These are phyloP conservation scores for Xylaria multiplex DNA, from an alignment of 2,329 filamentous ascomycete genomes.

Conservation along the genomic window DNA sequence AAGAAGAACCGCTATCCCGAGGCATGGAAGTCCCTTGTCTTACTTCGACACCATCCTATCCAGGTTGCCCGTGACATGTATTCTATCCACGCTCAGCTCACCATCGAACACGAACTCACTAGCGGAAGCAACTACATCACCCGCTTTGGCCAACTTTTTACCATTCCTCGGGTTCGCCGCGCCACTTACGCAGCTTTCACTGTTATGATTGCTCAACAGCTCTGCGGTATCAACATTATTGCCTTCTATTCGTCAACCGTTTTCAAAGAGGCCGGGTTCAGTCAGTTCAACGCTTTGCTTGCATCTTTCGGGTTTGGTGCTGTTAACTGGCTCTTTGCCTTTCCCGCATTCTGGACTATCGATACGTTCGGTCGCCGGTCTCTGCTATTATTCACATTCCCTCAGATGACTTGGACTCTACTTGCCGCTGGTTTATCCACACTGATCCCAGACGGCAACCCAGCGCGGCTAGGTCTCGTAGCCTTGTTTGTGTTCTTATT, in stretches of 20 bases:
- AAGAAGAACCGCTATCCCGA: conserved; percentile 71
- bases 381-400: conserved; percentile 72
- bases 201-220: conserved; percentile 83
- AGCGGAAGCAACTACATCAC: conserved; percentile 65
- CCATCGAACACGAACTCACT: conserved; percentile 65
- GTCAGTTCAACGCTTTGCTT: conserved; percentile 64
- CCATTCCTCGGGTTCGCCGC: conserved; percentile 73
- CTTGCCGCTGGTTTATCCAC: conserved; percentile 70
- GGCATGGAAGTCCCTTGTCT: conserved; percentile 66
- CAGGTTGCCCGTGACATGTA: conserved; percentile 71
- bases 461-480: conserved; percentile 56
- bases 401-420: conserved; percentile 74
- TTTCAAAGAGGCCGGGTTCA: conserved; percentile 67
- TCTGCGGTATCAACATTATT: conserved; percentile 78
- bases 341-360: conserved; percentile 72
- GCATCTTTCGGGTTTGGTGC: conserved; percentile 73
- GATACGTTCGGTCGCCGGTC: conserved; percentile 73
- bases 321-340: conserved; percentile 73
- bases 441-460: conserved; percentile 52
- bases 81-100: conserved; percentile 71
- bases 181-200: conserved; percentile 80
- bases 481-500: conserved; percentile 71
- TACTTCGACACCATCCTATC: conserved; percentile 63
- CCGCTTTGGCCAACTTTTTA: conserved; percentile 73
- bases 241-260: conserved; percentile 78